Base-by-base conservation (phyloP, 306 rosid species). In the Cicer pinnatifidum region DNA sequence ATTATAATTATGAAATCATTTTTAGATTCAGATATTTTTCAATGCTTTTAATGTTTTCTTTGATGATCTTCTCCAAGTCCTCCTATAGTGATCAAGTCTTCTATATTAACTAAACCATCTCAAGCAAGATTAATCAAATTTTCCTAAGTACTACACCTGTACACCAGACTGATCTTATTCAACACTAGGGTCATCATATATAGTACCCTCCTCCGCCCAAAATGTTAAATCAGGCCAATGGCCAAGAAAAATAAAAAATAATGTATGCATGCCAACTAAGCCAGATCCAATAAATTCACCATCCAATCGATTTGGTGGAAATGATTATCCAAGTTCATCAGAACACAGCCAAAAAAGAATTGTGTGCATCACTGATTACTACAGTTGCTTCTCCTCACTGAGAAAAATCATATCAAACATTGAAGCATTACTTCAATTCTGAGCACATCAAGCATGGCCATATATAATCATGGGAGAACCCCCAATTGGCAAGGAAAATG, bases 391-490 rank as follows among this genome's bases (percentile, higher is more conserved):
- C 44, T 52, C 73, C 59, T 44, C 75, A 45, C 16, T 54, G 37
- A 54, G 73, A 60, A 9, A 46, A 50, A 78, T 46, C 51, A 68
- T 39, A 46, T 40, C 17, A 57, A 41, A 19, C 6, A 60, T 44
- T 57, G 19, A 65, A 67, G 23, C 41, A 47, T 62, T 50, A 59
- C 64, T 48, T 66, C 51, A 79, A 72, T 50, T 70, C 72, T 50
- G 56, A 47, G 54, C n/a, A 35, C 15, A 75, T 47, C 72, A 79
- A 51, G 74, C 72, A 64, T 53, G 48, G 33, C 17, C 72, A 62
- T 16, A 63, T 68, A 77, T 69, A 73, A 37, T 54, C 72, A 68
- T 23, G 59, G 63, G 81, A 53, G n/a, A 71, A 79, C 75, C 67
- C 80, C 70, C 69, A 59, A 50, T 52, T 38, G 37, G 20, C 70